A percentile compares a stretch with the other conserved stretches of the same genome.
These are phyloP conservation scores for Rhododendron kiyosumense DNA, from an alignment of 148 eudicot genomes.

Conservation along the genomic window DNA sequence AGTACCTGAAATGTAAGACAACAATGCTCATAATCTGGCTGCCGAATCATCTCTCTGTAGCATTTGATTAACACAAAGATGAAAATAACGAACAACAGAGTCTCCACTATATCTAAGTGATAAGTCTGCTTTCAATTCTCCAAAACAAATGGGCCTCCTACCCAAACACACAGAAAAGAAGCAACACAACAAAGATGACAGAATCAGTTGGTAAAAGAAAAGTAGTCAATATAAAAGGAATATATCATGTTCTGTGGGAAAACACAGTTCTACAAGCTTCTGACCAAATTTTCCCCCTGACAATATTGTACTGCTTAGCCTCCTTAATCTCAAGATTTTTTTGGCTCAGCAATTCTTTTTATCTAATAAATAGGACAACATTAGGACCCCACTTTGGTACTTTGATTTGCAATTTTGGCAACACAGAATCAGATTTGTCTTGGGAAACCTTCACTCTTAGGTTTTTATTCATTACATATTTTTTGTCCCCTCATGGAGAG, in stretches of 20 bases:
- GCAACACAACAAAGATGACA: background rate
- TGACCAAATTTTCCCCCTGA: background rate
- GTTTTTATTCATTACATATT: background rate
- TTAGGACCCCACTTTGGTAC: background rate
- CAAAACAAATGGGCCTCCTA: background rate
- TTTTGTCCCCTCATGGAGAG: background rate
- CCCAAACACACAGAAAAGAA: background rate
- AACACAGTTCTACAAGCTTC: background rate
- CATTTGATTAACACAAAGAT: background rate
- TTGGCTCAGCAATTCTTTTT: background rate
- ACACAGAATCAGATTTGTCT: background rate
- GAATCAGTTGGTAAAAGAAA: background rate
- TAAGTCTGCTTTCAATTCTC: background rate
- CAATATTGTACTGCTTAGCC: background rate
- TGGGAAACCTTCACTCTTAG: background rate
- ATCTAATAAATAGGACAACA: background rate
- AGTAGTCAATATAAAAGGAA: background rate
- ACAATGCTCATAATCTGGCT: background rate
- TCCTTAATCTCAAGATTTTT: background rate
- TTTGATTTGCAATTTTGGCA: background rate
- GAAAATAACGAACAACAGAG: background rate
- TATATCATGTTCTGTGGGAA: background rate
- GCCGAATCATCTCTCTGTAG: background rate
- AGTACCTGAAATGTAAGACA: constrained; percentile 17
- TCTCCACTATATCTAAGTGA: background rate